Conservation (phyloP, 2,329 filamentous ascomycete species). For the Curvularia lunata region DNA sequence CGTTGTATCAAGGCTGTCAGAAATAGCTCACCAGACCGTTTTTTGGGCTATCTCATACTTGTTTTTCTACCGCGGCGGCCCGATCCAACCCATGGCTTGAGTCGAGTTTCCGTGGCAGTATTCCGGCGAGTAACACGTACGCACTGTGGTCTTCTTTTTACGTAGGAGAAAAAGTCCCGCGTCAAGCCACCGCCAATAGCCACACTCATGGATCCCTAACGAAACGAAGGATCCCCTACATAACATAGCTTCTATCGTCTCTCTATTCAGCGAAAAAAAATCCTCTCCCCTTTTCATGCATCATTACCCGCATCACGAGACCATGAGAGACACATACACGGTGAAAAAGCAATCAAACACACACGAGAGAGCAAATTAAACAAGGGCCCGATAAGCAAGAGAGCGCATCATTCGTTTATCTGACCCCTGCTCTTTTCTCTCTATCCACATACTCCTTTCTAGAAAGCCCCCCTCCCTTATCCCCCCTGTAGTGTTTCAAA, state of each 20-base stretch:
- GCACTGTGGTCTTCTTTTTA: not conserved
- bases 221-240: not conserved
- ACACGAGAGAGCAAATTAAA: not conserved
- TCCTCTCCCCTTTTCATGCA: not conserved
- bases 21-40: not conserved
- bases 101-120: not conserved
- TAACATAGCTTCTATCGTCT: no score
- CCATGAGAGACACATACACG: no score
- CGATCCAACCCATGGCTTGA: not conserved
- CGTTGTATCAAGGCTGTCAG: not conserved
- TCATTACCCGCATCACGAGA: not conserved
- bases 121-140: not conserved
- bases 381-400: not conserved
- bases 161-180: not conserved
- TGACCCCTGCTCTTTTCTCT: not conserved
- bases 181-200: not conserved
- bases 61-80: not conserved
- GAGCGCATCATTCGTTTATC: not conserved
- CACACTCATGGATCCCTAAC: not conserved
- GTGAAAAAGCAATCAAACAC: not conserved
- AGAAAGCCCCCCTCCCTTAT: no score
- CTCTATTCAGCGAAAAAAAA: not conserved
- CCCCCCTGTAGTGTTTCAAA: not conserved
- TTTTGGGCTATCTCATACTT: not conserved
- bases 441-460: not conserved